These are phyloP conservation scores for Pestalotiopsis sp. DNA, from an alignment of 2,329 filamentous ascomycete species.

Conservation along the genomic window DNA sequence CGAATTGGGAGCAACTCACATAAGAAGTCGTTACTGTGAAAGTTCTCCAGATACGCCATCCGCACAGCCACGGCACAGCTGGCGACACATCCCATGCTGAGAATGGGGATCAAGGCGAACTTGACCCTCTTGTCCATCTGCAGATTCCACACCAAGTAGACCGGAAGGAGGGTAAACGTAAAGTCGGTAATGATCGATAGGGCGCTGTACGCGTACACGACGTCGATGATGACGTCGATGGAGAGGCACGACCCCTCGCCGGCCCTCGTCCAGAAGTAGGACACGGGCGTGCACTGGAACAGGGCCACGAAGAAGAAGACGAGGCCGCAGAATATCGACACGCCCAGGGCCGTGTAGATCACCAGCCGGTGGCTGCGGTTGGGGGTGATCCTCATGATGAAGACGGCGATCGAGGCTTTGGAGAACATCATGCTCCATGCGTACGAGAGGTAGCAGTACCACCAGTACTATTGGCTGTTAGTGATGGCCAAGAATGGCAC, in stretches of 20 bases:
- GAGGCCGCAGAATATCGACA: constrained; percentile 21
- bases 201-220: constrained; percentile 45
- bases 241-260: constrained; percentile 28
- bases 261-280: constrained; percentile 23
- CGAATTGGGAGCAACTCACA: constrained; percentile 12
- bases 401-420: constrained; percentile 26
- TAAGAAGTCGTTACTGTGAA: constrained; percentile 23
- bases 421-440: constrained; percentile 23
- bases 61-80: constrained; percentile 25
- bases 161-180: constrained; percentile 44
- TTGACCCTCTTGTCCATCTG: constrained; percentile 52
- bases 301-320: constrained; percentile 27
- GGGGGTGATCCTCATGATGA: constrained; percentile 26
- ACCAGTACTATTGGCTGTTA: constrained; percentile 22
- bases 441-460: constrained; percentile 26
- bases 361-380: constrained; percentile 20
- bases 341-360: constrained; percentile 21
- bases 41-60: constrained; percentile 21
- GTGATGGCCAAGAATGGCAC: too few relatives aligned
- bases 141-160: constrained; percentile 49
- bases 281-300: constrained; percentile 23
- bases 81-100: constrained; percentile 50
- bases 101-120: constrained; percentile 46
- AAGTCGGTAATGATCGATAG: constrained; percentile 43
- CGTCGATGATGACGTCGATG: constrained; percentile 42